Evolutionary conservation across 352 stramenopile genomes (phyloP).

Genomic region (Globisporangium parvum): DNA sequence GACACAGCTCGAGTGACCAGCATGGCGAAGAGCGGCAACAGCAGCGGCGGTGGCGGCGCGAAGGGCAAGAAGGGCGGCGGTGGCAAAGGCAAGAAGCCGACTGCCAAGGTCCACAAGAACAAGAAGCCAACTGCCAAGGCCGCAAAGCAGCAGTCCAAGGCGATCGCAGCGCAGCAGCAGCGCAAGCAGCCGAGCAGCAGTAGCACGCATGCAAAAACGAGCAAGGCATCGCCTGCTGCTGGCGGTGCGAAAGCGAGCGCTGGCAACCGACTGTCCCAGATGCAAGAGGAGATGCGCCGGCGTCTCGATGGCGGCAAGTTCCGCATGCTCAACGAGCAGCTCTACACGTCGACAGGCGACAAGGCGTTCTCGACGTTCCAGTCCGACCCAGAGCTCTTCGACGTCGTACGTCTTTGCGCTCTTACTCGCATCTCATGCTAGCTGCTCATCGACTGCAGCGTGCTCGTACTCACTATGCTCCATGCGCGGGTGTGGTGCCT

Average conservation of each 20-base stretch:
- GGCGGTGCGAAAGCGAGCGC: constrained; percentile 11
- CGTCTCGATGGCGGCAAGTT: constrained; percentile 94
- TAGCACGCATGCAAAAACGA: neutral
- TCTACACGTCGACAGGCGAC: constrained; percentile 95
- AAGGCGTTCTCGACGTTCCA: constrained; percentile 91
- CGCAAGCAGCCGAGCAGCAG: constrained; percentile 4
- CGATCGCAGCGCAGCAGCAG: constrained; percentile 3
- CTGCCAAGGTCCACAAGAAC: constrained; percentile 2
- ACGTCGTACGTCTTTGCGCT: constrained; percentile 56
- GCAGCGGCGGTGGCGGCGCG: constrained; percentile 1
- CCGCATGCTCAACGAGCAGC: constrained; percentile 97
- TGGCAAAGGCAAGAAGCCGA: constrained; percentile 12
- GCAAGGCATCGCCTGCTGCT: neutral
- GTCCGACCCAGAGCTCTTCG: constrained; percentile 92
- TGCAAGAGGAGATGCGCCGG: constrained; percentile 79
- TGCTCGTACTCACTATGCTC: neutral
- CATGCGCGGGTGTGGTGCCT: too few species aligned
- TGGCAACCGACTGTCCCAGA: constrained; percentile 40
- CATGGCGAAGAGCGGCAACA: constrained; percentile 9
- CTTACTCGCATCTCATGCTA: neutral
- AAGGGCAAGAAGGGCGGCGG: too few species aligned
- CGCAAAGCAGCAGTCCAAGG: constrained; percentile 8
- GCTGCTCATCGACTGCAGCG: neutral
- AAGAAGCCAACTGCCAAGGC: constrained; percentile 11
- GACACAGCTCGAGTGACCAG: neutral